Evolutionary conservation across 805 yeast species (phyloP).

Genomic region (Barnettozyma pratensis): DNA sequence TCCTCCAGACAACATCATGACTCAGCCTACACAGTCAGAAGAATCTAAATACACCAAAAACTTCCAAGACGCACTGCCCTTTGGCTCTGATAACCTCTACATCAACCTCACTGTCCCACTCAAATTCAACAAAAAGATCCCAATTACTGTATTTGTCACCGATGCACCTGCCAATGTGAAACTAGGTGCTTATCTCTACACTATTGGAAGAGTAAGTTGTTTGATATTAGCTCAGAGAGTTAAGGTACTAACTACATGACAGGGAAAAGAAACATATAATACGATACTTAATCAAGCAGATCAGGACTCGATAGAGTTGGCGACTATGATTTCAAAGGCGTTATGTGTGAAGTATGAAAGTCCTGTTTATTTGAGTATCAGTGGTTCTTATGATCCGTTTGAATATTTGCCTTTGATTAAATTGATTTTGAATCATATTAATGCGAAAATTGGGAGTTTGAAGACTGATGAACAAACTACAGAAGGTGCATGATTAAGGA

Average conservation of each 20-base stretch:
- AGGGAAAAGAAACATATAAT: conserved; percentile 30
- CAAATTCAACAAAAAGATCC: conserved; percentile 18
- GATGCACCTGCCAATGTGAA: conserved; percentile 26
- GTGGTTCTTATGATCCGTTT: conserved; percentile 33
- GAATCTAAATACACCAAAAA: conserved; percentile 3
- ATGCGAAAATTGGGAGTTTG: conserved; percentile 7
- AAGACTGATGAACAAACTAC: background rate
- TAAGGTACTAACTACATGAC: background rate
- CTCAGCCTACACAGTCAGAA: background rate
- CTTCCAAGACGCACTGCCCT: conserved; percentile 7
- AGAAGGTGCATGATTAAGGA: no score
- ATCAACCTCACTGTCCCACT: conserved; percentile 13
- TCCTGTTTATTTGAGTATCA: conserved; percentile 43
- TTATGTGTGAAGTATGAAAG: conserved; percentile 33
- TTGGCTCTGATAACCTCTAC: conserved; percentile 13
- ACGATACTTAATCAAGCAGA: conserved; percentile 37
- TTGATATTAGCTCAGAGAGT: background rate
- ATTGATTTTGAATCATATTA: conserved; percentile 27
- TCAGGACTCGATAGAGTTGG: conserved; percentile 36
- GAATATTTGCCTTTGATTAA: conserved; percentile 29
- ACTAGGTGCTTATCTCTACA: conserved; percentile 41
- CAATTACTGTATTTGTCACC: conserved; percentile 34
- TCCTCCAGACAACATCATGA: background rate
- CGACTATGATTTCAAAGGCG: conserved; percentile 38
- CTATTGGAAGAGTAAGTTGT: conserved; percentile 32